phyloP scores from a whole-genome alignment of 257 asterid species.

The Haberlea rhodopensis region DNA sequence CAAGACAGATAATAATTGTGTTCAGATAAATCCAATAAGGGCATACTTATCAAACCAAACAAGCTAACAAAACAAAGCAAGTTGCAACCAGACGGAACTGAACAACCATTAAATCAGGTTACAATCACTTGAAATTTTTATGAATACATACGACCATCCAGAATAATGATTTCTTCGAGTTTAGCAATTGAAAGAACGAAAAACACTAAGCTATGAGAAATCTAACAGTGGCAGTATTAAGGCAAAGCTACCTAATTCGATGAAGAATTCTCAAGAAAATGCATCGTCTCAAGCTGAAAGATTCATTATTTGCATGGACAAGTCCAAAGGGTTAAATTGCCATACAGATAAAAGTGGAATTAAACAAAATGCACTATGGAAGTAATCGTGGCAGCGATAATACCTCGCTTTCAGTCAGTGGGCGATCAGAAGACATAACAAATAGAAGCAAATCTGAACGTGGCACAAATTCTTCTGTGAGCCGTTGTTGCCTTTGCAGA shows the following conservation, averaged over 20 bases:
- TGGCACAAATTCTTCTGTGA: constrained; percentile 98
- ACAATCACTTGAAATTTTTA: not conserved
- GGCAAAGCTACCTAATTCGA: constrained; percentile 8
- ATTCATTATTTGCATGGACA: not conserved
- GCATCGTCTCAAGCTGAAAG: not conserved
- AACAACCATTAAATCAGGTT: constrained; percentile 7
- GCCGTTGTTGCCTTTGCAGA: constrained; percentile 96
- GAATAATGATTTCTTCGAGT: not conserved
- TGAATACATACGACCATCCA: not conserved
- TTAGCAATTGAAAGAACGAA: constrained; percentile 23
- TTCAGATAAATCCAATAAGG: not conserved
- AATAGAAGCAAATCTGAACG: constrained; percentile 94
- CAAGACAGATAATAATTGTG: constrained; percentile 15
- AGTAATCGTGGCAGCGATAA: constrained; percentile 25
- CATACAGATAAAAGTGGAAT: not conserved
- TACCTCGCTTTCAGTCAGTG: constrained; percentile 99
- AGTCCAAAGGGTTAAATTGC: not conserved
- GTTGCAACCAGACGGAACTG: not conserved
- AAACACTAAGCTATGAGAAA: constrained; percentile 4
- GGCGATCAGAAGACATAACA: constrained; percentile 96
- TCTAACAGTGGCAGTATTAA: constrained; percentile 1
- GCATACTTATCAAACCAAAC: no score
- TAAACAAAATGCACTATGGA: constrained; percentile 5
- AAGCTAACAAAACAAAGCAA: not conserved
- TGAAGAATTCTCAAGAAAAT: constrained; percentile 14